Conservation (phyloP, 371 early-diverging fungal species). For the Rhizopus delemar region DNA sequence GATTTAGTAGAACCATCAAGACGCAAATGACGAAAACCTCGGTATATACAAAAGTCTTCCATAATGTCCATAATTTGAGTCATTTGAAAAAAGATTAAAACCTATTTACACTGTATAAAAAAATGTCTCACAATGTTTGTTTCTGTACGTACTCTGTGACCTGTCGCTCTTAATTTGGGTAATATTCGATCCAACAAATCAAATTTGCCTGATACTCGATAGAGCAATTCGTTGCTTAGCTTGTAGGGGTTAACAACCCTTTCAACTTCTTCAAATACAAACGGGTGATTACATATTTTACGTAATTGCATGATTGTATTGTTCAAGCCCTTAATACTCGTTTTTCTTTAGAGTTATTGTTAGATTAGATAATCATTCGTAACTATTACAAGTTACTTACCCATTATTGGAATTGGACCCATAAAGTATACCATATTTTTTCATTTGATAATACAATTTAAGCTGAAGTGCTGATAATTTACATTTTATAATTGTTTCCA, state of each 20-base stretch:
- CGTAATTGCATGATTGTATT: conserved; percentile 99
- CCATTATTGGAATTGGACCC: conserved; percentile 59
- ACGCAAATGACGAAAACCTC: conserved; percentile 81
- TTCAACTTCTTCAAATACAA: conserved; percentile 96
- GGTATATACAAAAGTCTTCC: conserved; percentile 89
- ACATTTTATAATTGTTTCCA: conserved; percentile 96
- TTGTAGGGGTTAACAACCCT: conserved; percentile 67
- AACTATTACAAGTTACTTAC: conserved; percentile 27
- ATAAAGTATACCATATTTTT: conserved; percentile 64
- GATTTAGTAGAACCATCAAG: conserved; percentile 96
- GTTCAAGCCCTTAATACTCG: conserved; percentile 81
- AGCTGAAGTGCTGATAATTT: conserved; percentile 85
- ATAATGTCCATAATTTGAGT: conserved; percentile 96
- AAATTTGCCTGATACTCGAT: conserved; percentile 94
- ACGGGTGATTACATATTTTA: conserved; percentile 99
- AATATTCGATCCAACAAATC: conserved; percentile 97
- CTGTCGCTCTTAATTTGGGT: conserved; percentile 83
- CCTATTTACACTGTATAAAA: conserved; percentile 15
- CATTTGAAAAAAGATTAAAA: conserved; percentile 99
- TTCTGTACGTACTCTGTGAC: conserved; percentile 72
- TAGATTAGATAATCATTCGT: not conserved
- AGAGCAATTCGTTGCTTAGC: conserved; percentile 63
- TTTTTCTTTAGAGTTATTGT: conserved; percentile 22
- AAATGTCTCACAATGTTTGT: not conserved
- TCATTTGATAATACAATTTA: conserved; percentile 79